phyloP scores from a whole-genome alignment of 257 asterid genomes.

The Nicotiana tomentosiformis region DNA sequence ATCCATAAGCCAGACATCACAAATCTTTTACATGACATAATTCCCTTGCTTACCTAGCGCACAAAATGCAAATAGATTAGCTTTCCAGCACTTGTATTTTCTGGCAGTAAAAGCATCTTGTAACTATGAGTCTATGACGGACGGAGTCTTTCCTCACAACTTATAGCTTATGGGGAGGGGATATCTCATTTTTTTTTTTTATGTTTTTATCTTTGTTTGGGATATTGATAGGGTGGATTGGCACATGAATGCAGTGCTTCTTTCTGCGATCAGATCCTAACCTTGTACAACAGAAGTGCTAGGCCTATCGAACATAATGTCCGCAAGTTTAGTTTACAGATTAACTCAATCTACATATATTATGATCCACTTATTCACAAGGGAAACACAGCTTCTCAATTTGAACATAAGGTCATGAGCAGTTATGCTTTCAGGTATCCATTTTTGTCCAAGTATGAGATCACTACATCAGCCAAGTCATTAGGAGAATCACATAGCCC shows the following conservation, averaged over 20 bases:
- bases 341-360: background rate
- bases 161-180: background rate
- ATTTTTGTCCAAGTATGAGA: slow-evolving; percentile 62
- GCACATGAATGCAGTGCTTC: background rate
- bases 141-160: background rate
- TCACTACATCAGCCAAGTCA: slow-evolving; percentile 62
- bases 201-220: background rate
- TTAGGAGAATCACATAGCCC: slow-evolving; percentile 60
- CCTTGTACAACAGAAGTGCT: background rate
- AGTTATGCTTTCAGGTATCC: slow-evolving; percentile 63
- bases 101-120: no score
- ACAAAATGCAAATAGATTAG: no score
- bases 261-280: background rate
- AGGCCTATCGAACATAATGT: background rate
- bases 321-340: background rate
- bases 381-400: slow-evolving; percentile 4
- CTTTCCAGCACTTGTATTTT: no score
- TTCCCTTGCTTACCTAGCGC: no score
- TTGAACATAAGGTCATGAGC: background rate
- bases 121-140: no score
- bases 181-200: background rate
- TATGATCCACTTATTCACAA: background rate
- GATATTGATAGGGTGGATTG: background rate
- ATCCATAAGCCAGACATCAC: background rate
- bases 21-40: background rate